A percentile compares a stretch with the other conserved stretches of the same genome.
phyloP scores from a whole-genome alignment of 257 asterid species.

The Asclepias syriaca region DNA sequence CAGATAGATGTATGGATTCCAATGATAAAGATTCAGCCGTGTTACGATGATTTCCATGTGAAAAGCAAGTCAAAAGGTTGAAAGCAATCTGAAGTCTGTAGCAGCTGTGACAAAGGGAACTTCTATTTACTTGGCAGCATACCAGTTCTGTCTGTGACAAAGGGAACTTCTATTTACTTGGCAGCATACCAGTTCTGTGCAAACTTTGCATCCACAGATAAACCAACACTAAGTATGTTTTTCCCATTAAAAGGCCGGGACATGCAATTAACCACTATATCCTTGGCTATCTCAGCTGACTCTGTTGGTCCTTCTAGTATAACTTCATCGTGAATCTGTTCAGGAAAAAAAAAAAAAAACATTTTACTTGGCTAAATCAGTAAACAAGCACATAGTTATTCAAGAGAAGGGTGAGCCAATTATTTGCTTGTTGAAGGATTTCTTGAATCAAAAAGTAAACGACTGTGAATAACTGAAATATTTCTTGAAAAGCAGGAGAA shows the following conservation, averaged over 20 bases:
- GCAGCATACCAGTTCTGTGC: conserved; percentile 91
- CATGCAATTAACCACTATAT: conserved; percentile 88
- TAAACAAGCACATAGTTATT: background rate
- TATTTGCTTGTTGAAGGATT: background rate
- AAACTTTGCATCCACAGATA: conserved; percentile 91
- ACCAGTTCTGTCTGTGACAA: conserved; percentile 85
- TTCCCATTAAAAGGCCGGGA: conserved; percentile 72
- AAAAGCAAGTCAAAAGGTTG: background rate
- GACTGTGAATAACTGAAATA: background rate
- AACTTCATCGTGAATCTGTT: conserved; percentile 89
- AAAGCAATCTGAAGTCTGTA: conserved; percentile 2
- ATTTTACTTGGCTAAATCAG: background rate
- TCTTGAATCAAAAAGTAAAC: background rate
- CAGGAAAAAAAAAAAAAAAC: background rate
- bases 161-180: conserved; percentile 43
- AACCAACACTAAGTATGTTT: conserved; percentile 72
- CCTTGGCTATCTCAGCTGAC: conserved; percentile 78
- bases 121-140: conserved; percentile 68
- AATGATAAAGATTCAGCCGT: background rate
- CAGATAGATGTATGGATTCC: background rate
- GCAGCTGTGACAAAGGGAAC: background rate
- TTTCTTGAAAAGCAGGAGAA: background rate
- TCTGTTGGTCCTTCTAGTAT: conserved; percentile 90
- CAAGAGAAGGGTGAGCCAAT: background rate
- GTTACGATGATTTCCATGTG: background rate